Evolutionary conservation across 768 basidiomycete genomes (phyloP).

Genomic region (Tricholoma bakamatsutake): DNA sequence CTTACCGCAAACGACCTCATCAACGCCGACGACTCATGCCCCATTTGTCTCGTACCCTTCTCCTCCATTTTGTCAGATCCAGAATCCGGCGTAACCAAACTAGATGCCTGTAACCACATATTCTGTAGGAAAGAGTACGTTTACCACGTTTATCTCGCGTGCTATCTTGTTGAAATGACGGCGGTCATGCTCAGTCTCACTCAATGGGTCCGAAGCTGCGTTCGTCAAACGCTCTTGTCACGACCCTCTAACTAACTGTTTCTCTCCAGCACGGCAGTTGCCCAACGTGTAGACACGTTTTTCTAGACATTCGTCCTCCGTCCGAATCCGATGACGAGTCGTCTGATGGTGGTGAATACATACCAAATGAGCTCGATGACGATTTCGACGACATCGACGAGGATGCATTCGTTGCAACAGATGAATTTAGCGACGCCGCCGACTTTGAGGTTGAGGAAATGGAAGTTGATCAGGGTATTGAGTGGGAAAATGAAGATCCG

Average conservation of each 20-base stretch:
- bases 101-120: constrained; percentile 55
- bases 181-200: constrained; percentile 34
- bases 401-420: constrained; percentile 38
- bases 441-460: constrained; percentile 36
- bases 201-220: constrained; percentile 61
- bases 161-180: not conserved
- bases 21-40: constrained; percentile 50
- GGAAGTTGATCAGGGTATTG: constrained; percentile 22
- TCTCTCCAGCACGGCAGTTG: constrained; percentile 60
- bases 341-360: constrained; percentile 62
- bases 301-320: constrained; percentile 46
- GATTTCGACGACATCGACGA: constrained; percentile 49
- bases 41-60: constrained; percentile 60
- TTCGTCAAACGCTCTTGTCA: constrained; percentile 21
- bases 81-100: constrained; percentile 46
- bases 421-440: constrained; percentile 33
- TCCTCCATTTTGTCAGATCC: constrained; percentile 33
- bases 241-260: not conserved
- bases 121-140: constrained; percentile 63
- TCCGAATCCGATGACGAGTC: constrained; percentile 58
- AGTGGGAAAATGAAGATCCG: constrained; percentile 15
- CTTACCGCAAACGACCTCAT: constrained; percentile 31
- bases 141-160: not conserved
- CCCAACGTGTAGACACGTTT: constrained; percentile 58
- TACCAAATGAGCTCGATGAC: constrained; percentile 37